Evolutionary conservation across 768 basidiomycete species (phyloP), one percentile per base, ranked within the genome.

Genomic region (Kockovaella imperatae): DNA sequence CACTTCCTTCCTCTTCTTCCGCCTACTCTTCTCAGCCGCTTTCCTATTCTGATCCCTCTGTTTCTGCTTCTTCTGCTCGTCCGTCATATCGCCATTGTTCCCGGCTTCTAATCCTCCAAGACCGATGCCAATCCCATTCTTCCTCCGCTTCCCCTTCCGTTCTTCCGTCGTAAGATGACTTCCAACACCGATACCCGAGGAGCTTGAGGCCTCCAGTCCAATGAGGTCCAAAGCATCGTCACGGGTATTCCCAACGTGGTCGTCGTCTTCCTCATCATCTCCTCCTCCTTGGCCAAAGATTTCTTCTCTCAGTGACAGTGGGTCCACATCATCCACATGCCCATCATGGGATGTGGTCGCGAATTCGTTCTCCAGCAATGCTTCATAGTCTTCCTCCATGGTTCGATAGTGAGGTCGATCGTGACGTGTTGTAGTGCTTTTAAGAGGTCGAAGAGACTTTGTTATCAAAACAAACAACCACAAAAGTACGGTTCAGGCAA

Each of bases 1-100:
- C 69, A 55, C 47, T 29, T 58, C 63, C 21, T 56, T 59, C 31
- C 56, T 45, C 47, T 57, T 56, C 59, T 69, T 71, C 1, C 49
- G 43, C 30, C 69, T 40, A 50, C 63, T 66, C 42, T 53, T 50
- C 38, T 64, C 59, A 2, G 69, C 69, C 1, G 69, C 69, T 26
- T 59, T 55, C 39, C 59, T 47, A 54, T 71, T 71, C 38, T 60
- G 59, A 25, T 54, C 57, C 34, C 51, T 60, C 50, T 56, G 54
- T 23, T 53, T 46, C n/a, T 44, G 46, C 47, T 59, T 66, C 55
- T 62, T 66, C 30, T 67, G 53, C 35, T 54, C 56, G 13, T 18
- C 34, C 6, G 48, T 49, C 51, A 61, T n/a, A n/a, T n/a, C n/a
- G n/a, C n/a, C n/a, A n/a, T n/a, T n/a, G n/a, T 47, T 26, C 32